These are phyloP conservation scores for Pyrenochaeta sp. DNA, from an alignment of 2,329 filamentous ascomycete species.

Conservation along the genomic window DNA sequence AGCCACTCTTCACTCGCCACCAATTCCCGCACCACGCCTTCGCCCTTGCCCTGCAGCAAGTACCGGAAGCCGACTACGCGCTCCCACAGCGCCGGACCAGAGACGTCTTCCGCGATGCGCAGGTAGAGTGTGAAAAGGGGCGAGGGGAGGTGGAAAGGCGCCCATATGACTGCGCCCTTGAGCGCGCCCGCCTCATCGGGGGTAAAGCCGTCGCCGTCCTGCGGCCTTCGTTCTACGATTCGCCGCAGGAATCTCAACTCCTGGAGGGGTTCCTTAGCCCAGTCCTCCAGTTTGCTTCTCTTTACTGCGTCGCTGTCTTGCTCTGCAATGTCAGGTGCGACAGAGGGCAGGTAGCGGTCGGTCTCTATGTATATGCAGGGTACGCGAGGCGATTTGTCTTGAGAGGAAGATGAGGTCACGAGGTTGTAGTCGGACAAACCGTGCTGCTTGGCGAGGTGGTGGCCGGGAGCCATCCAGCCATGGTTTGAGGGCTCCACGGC, in stretches of 20 bases:
- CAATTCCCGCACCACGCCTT: conserved; percentile 43
- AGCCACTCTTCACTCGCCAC: conserved; percentile 46
- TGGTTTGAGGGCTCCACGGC: conserved; percentile 68
- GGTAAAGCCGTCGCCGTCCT: conserved; percentile 68
- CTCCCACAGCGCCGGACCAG: conserved; percentile 67
- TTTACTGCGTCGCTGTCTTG: conserved; percentile 4
- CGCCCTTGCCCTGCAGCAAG: conserved; percentile 69
- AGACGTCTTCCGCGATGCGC: conserved; percentile 63
- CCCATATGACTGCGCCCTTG: conserved; percentile 81
- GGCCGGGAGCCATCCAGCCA: conserved; percentile 68
- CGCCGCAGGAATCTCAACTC: conserved; percentile 75
- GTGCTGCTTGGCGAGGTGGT: conserved; percentile 68
- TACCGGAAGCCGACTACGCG: conserved; percentile 83
- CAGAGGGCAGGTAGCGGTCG: conserved; percentile 63
- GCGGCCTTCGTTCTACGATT: conserved; percentile 69
- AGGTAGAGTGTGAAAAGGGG: conserved; percentile 71
- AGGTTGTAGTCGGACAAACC: conserved; percentile 68
- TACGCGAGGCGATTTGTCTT: conserved; percentile 13
- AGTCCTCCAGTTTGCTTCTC: conserved; percentile 48
- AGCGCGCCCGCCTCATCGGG: conserved; percentile 57
- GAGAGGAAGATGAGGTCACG: conserved; percentile 3
- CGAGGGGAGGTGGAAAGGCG: conserved; percentile 74
- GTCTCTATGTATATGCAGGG: conserved; percentile 87
- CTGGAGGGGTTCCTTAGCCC: conserved; percentile 72
- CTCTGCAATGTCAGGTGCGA: conserved; percentile 6